These are phyloP conservation scores for Carex myosuroides DNA, from an alignment of 176 grass and related monocot genomes.

Conservation along the genomic window DNA sequence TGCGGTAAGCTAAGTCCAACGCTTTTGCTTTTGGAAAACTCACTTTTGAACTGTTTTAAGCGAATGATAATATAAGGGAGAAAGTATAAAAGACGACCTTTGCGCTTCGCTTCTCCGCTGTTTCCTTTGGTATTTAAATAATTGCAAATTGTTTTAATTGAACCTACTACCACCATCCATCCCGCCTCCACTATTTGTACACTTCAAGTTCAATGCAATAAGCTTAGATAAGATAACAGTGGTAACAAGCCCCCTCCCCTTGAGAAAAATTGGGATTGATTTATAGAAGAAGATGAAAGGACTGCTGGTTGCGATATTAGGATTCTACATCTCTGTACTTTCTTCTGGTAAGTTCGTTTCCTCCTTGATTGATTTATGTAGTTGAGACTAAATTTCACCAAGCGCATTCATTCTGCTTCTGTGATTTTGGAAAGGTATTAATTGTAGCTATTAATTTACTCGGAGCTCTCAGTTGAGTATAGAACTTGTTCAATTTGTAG, in stretches of 20 bases:
- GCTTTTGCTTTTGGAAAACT: background rate
- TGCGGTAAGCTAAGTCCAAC: background rate
- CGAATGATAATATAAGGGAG: background rate
- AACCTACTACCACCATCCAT: conserved; percentile 8
- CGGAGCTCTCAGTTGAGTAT: background rate
- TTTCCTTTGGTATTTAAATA: background rate
- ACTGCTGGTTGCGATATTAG: background rate
- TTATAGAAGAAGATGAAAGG: background rate
- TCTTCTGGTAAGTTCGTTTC: conserved; percentile 12
- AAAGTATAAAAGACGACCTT: background rate
- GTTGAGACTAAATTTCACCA: background rate
- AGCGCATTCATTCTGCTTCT: background rate
- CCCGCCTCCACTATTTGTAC: background rate
- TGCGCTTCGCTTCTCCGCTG: no score
- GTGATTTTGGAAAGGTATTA: background rate
- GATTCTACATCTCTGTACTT: background rate
- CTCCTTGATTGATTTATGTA: background rate
- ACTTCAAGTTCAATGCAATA: no score
- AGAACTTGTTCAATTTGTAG: background rate
- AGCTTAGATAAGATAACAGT: no score
- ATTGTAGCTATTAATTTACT: background rate
- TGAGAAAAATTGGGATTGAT: background rate
- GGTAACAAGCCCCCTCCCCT: background rate
- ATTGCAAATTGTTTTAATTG: background rate
- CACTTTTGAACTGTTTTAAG: background rate